A percentile compares a stretch with the other conserved stretches of the same genome.
These are phyloP conservation scores for Boletales sp. DNA, from an alignment of 768 basidiomycete species.

Conservation along the genomic window DNA sequence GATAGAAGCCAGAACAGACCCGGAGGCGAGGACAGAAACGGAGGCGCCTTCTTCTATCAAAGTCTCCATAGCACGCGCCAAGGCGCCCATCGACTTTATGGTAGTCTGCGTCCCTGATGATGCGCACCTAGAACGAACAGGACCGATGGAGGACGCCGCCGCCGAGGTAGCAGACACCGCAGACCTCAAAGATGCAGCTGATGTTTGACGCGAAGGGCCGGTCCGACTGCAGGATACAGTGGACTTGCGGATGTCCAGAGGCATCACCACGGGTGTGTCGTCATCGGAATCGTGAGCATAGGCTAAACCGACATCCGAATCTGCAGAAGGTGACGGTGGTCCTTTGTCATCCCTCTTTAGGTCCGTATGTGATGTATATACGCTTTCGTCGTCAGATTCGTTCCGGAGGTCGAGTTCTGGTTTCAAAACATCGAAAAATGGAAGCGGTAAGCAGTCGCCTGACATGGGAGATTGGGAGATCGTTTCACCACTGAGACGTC, in stretches of 20 bases:
- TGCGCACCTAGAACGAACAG: constrained; percentile 20
- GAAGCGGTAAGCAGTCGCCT: constrained; percentile 35
- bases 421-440: constrained; percentile 58
- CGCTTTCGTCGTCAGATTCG: constrained; percentile 33
- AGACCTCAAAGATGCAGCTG: constrained; percentile 24
- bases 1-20: constrained; percentile 31
- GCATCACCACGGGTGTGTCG: constrained; percentile 31
- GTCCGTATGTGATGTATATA: constrained; percentile 32
- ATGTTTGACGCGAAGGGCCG: constrained; percentile 26
- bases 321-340: constrained; percentile 25
- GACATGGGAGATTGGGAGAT: constrained; percentile 21
- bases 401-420: constrained; percentile 18
- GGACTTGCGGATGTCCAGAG: constrained; percentile 24
- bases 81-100: constrained; percentile 33
- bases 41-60: constrained; percentile 44
- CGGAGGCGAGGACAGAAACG: constrained; percentile 32
- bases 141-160: constrained; percentile 4
- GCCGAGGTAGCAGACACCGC: constrained; percentile 12
- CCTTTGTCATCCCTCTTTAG: constrained; percentile 13
- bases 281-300: constrained; percentile 33
- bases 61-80: constrained; percentile 50
- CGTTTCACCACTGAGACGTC: constrained; percentile 81
- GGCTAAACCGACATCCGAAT: constrained; percentile 35
- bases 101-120: constrained; percentile 29
- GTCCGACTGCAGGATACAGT: constrained; percentile 10